Conservation (phyloP, 371 early-diverging fungal species). For the Rhizopus delemar region DNA sequence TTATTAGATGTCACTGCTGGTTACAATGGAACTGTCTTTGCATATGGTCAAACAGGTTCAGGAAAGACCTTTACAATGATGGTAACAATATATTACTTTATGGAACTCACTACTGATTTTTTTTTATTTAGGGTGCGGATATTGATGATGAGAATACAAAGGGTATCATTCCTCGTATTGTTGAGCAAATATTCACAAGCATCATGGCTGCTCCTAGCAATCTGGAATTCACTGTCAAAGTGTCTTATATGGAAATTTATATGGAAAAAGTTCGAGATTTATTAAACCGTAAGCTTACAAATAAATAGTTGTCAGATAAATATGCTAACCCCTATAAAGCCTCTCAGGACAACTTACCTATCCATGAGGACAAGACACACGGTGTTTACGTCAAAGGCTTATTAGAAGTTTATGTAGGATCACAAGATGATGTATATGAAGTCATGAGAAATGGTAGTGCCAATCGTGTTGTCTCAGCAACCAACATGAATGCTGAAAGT, state of each 20-base stretch:
- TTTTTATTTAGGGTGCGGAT: slow-evolving; percentile 65
- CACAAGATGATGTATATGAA: slow-evolving; percentile 91
- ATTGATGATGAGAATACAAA: slow-evolving; percentile 85
- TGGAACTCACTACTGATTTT: slow-evolving; percentile 22
- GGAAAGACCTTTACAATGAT: slow-evolving; percentile 99
- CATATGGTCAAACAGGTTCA: slow-evolving; percentile 96
- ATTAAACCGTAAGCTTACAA: slow-evolving; percentile 69
- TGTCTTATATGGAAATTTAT: slow-evolving; percentile 98
- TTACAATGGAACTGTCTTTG: slow-evolving; percentile 96
- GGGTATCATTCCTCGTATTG: slow-evolving; percentile 92
- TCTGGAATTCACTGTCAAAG: slow-evolving; percentile 89
- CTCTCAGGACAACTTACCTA: slow-evolving; percentile 83
- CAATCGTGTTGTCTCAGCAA: slow-evolving; percentile 88
- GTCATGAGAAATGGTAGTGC: slow-evolving; percentile 89
- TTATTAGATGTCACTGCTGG: slow-evolving; percentile 62
- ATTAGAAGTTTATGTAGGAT: slow-evolving; percentile 89
- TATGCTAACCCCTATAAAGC: slow-evolving; percentile 43
- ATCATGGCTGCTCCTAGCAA: slow-evolving; percentile 81
- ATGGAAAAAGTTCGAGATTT: slow-evolving; percentile 98
- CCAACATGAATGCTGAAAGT: slow-evolving; percentile 97
- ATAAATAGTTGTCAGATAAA: not conserved
- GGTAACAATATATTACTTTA: slow-evolving; percentile 61
- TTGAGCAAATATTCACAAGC: slow-evolving; percentile 85
- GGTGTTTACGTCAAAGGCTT: slow-evolving; percentile 97
- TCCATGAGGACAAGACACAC: slow-evolving; percentile 90